Evolutionary conservation across 805 yeast species (phyloP), one percentile per base, ranked within the genome.

Genomic region (Torulaspora gathmanii): DNA sequence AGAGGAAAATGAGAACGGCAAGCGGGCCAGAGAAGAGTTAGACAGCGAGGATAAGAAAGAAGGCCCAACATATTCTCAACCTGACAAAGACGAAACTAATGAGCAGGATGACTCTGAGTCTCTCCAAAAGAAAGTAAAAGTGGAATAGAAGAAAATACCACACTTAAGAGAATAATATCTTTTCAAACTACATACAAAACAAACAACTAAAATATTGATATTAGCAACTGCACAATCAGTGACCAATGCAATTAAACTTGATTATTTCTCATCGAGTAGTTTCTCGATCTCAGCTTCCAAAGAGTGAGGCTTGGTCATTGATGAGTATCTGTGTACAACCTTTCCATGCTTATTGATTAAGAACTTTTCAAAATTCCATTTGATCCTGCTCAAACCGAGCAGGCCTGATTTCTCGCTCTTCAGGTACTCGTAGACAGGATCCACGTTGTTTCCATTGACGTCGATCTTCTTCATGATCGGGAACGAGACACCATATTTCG

Each of bases 401-500:
- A 70, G 46, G 11, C 80, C 80, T 4, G 73, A 55, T 74, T 79
- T 74, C 76, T 79, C 63, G 33, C 69, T 57, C 72, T 93, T 91
- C 64, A 91, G 75, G 71, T 65, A 90, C 58, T 77, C 70, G 70
- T 80, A 91, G 28, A 91, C 89, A 15, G 91, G 87, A 61, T 86
- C 90, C 15, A 87, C 80, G 35, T 80, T 69, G 50, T 73, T 67
- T 41, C 99, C 99, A 65, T 91, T 93, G 55, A 93, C 98, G 33
- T 90, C 89, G 48, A 89, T 67, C 74, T 90, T 91, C 64, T 78
- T 74, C 78, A 91, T 70, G 26, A 91, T 76, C 25, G 96, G 96
- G 82, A 93, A 91, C 13, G 84, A 72, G 33, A 91, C 97, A 44
- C 96, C 96, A 64, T 82, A 93, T 72, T 87, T 89, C 58, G 80